Evolutionary conservation across 2,329 filamentous ascomycete genomes (phyloP).

Genomic region (Aspergillus alliaceus): DNA sequence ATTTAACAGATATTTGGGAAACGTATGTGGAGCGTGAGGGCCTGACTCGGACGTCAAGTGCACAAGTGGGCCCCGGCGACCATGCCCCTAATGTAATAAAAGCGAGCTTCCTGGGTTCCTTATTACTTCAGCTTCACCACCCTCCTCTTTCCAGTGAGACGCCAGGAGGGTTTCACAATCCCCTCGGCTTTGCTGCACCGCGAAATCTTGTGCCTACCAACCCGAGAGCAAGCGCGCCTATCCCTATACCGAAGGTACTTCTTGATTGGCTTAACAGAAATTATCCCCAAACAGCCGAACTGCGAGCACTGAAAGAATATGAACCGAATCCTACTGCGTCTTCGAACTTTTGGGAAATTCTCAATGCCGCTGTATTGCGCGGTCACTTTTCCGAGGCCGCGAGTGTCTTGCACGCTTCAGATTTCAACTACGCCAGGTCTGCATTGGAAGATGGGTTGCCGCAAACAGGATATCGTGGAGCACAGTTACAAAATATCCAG

Average conservation of each 20-base stretch:
- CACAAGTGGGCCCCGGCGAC: slow-evolving; percentile 65
- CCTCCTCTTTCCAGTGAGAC: slow-evolving; percentile 46
- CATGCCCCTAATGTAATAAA: slow-evolving; percentile 67
- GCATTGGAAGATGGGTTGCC: slow-evolving; percentile 63
- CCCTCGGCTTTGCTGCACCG: slow-evolving; percentile 25
- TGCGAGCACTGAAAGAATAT: slow-evolving; percentile 62
- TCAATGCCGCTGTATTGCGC: slow-evolving; percentile 73
- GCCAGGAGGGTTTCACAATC: slow-evolving; percentile 20
- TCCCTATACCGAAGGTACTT: slow-evolving; percentile 70
- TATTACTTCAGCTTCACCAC: slow-evolving; percentile 79
- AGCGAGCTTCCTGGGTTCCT: slow-evolving; percentile 73
- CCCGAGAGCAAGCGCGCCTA: slow-evolving; percentile 25
- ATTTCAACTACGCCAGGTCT: slow-evolving; percentile 73
- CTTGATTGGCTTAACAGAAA: slow-evolving; percentile 79
- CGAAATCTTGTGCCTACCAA: slow-evolving; percentile 31
- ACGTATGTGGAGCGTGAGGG: slow-evolving; percentile 43
- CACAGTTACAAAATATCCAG: slow-evolving; percentile 75
- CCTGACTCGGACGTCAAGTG: slow-evolving; percentile 36
- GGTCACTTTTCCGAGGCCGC: slow-evolving; percentile 69
- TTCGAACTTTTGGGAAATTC: slow-evolving; percentile 77
- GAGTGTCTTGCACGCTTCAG: slow-evolving; percentile 69
- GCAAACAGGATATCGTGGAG: slow-evolving; percentile 68
- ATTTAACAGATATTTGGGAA: slow-evolving; percentile 38
- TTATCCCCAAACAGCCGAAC: slow-evolving; percentile 70
- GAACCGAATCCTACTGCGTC: slow-evolving; percentile 75